Evolutionary conservation across 805 yeast genomes (phyloP).

Genomic region (Cyberlindnera bimundalis): DNA sequence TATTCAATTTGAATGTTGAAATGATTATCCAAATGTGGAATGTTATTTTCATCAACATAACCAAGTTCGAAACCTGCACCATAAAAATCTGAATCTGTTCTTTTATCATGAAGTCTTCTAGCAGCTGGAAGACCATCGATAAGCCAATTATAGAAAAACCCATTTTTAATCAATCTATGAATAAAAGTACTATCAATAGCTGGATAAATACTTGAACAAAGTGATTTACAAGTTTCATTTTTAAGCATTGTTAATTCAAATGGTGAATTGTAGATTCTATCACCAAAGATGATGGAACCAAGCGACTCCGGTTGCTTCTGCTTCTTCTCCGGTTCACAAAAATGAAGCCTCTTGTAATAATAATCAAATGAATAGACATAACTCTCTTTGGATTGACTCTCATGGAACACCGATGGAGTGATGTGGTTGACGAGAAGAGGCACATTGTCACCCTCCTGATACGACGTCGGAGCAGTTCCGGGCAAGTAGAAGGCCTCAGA

Average conservation of each 20-base stretch:
- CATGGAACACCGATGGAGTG: constrained; percentile 63
- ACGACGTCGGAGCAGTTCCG: constrained; percentile 94
- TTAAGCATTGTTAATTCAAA: constrained; percentile 76
- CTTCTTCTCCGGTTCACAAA: constrained; percentile 61
- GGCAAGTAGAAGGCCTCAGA: constrained; percentile 77
- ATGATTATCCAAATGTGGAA: constrained; percentile 74
- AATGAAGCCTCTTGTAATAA: constrained; percentile 78
- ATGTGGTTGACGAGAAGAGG: constrained; percentile 86
- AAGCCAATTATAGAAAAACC: constrained; percentile 88
- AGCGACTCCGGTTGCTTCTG: constrained; percentile 79
- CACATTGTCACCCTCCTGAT: constrained; percentile 64
- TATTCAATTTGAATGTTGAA: constrained; percentile 76
- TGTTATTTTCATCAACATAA: constrained; percentile 50
- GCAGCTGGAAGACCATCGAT: constrained; percentile 96
- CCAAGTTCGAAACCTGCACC: constrained; percentile 85
- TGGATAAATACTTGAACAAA: constrained; percentile 62
- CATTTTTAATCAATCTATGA: constrained; percentile 73
- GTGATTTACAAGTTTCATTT: constrained; percentile 59
- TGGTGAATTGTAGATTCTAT: constrained; percentile 91
- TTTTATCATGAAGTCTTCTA: constrained; percentile 49
- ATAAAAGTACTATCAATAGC: constrained; percentile 71
- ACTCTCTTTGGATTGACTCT: constrained; percentile 40
- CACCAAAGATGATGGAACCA: constrained; percentile 94
- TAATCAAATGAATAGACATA: constrained; percentile 75
- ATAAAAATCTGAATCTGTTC: constrained; percentile 61